Percentiles rank a stretch among this genome's conserved stretches.
Evolutionary conservation across 495 filamentous ascomycete species (phyloP).

Genomic region (Hapsidospora chrysogenum): DNA sequence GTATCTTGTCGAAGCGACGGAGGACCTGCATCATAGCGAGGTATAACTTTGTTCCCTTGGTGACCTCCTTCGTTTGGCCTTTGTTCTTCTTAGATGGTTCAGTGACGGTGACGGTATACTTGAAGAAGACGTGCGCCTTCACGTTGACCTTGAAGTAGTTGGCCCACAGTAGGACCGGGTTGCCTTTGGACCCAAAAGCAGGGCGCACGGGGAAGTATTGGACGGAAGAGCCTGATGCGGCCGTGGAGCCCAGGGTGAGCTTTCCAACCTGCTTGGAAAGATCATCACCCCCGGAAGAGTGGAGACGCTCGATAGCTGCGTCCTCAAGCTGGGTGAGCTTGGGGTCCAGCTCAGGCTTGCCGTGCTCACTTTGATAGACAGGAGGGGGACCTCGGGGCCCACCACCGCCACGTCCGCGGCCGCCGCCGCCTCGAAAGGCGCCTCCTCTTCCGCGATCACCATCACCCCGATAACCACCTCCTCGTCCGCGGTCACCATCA

Average conservation of each 20-base stretch:
- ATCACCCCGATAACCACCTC: constrained; percentile 8
- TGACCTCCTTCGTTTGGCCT: constrained; percentile 18
- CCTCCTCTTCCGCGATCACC: constrained; percentile 6
- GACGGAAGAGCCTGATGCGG: constrained; percentile 2
- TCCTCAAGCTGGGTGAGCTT: constrained; percentile 18
- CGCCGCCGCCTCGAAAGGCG: constrained; percentile 8
- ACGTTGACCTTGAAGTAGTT: constrained; percentile 45
- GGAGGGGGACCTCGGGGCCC: constrained; percentile 2
- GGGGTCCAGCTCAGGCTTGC: constrained; percentile 12
- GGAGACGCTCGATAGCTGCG: constrained; percentile 8
- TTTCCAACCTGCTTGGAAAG: neutral
- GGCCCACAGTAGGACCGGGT: constrained; percentile 35
- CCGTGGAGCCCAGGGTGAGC: constrained; percentile 2
- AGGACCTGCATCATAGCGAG: constrained; percentile 36
- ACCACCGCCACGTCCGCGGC: constrained; percentile 8
- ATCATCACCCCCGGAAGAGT: neutral
- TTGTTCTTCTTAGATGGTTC: neutral
- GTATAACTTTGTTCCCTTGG: constrained; percentile 33
- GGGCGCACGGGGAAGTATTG: constrained; percentile 30
- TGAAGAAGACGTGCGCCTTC: constrained; percentile 16
- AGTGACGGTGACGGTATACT: constrained; percentile 17
- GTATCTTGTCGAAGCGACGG: constrained; percentile 14
- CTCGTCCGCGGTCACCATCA: constrained; percentile 7
- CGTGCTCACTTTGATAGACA: constrained; percentile 3
- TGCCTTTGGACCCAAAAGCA: constrained; percentile 39